Conservation (phyloP, 1,139 yeast genomes). For the Geotrichum macrosporum region DNA sequence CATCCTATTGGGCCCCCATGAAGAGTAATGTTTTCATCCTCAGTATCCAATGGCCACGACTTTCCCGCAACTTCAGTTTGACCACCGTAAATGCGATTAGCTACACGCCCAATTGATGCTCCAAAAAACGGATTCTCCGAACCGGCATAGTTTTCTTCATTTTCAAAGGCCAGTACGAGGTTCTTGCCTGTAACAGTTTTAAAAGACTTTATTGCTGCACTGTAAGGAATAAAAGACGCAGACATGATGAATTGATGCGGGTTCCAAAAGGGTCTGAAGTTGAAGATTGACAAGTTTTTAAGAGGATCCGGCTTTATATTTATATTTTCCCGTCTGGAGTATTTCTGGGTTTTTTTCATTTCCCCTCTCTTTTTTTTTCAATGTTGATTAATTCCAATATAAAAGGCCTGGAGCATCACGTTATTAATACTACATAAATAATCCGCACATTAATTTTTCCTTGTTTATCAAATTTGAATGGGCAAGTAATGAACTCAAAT, state of each 20-base stretch:
- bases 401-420: too few species aligned
- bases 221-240: slow-evolving; percentile 4
- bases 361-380: too few species aligned
- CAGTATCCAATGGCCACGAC: slow-evolving; percentile 42
- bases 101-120: slow-evolving; percentile 55
- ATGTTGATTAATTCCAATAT: too few species aligned
- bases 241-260: neutral
- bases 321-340: too few species aligned
- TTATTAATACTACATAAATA: too few species aligned
- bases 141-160: slow-evolving; percentile 28
- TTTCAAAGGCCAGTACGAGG: slow-evolving; percentile 28
- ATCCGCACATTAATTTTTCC: too few species aligned
- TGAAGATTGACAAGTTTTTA: too few species aligned
- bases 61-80: slow-evolving; percentile 43
- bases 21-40: slow-evolving; percentile 40
- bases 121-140: slow-evolving; percentile 50
- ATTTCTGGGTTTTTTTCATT: too few species aligned
- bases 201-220: slow-evolving; percentile 31
- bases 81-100: slow-evolving; percentile 55
- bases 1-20: slow-evolving; percentile 54
- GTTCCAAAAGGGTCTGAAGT: too few species aligned
- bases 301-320: too few species aligned
- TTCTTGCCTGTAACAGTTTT: slow-evolving; percentile 31
- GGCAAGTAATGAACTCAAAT: too few species aligned
- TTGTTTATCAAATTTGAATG: too few species aligned